These are phyloP conservation scores for Globisporangium paroecandrum DNA, from an alignment of 352 stramenopile species.

Conservation along the genomic window DNA sequence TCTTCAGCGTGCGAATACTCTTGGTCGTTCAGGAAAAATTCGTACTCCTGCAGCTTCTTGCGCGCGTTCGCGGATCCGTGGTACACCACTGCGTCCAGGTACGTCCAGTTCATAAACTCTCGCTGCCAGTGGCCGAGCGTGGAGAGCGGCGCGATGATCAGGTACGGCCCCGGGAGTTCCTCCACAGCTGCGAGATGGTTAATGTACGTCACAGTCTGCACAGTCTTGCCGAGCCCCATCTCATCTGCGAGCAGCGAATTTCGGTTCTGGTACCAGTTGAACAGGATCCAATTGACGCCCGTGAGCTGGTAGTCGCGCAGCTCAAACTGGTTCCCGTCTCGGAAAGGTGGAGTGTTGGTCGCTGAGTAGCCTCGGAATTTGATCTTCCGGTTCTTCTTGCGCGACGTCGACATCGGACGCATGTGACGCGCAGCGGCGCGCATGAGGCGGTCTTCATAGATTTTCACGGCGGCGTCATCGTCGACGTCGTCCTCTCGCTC, in stretches of 20 bases:
- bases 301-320: conserved; percentile 99
- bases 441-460: conserved; percentile 75
- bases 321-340: conserved; percentile 57
- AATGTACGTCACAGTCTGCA: conserved; percentile 94
- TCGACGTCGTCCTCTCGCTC: conserved; percentile 96
- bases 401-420: conserved; percentile 32
- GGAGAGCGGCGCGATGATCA: conserved; percentile 97
- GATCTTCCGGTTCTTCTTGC: conserved; percentile 47
- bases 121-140: conserved; percentile 98
- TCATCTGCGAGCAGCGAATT: conserved; percentile 99
- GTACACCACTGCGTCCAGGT: conserved; percentile 98
- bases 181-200: conserved; percentile 96
- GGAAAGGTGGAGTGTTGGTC: conserved; percentile 53
- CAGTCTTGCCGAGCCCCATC: conserved; percentile 96
- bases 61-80: conserved; percentile 92
- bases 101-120: conserved; percentile 94
- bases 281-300: conserved; percentile 99
- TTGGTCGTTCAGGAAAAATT: conserved; percentile 88
- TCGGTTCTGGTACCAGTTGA: conserved; percentile 97
- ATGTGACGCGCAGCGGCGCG: conserved; percentile 50
- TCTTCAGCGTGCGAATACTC: conserved; percentile 41
- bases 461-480: conserved; percentile 71
- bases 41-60: conserved; percentile 90
- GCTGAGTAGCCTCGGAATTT: conserved; percentile 76
- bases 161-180: conserved; percentile 92